Base-by-base conservation (phyloP, 139 green algal species). In the Diplosphaera chodatii region DNA sequence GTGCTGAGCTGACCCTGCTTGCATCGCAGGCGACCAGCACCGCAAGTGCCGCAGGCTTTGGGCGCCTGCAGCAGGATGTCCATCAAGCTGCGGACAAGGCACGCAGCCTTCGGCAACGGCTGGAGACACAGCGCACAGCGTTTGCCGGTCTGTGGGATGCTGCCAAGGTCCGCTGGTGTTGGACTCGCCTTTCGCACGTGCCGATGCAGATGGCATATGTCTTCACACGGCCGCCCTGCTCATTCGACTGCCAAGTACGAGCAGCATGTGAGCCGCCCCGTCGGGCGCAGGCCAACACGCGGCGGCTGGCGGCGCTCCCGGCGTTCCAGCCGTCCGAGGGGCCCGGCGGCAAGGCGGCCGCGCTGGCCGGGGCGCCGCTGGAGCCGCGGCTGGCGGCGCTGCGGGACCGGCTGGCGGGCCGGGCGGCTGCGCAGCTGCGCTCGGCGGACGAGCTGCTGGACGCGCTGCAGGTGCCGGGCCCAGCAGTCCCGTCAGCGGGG, bases 221-320 rank as follows among this genome's bases (percentile, higher is more conserved):
- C n/a, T n/a, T n/a, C n/a, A n/a, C n/a, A n/a, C n/a, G n/a, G n/a
- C n/a, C n/a, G n/a, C n/a, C n/a, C n/a, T n/a, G n/a, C n/a, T n/a
- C n/a, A n/a, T n/a, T n/a, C n/a, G n/a, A n/a, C n/a, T n/a, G n/a
- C n/a, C n/a, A n/a, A n/a, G n/a, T n/a, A n/a, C n/a, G n/a, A n/a
- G n/a, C n/a, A n/a, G n/a, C n/a, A n/a, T n/a, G n/a, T n/a, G n/a
- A n/a, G n/a, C n/a, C n/a, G n/a, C n/a, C n/a, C n/a, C n/a, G n/a
- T n/a, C n/a, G n/a, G n/a, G n/a, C n/a, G 10, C 66, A 78, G 73
- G 73, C 72, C 4, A 66, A 63, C 3, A 40, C 65, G 8, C 73
- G 73, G 55, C 67, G 68, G 40, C 68, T 67, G 28, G 77, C 81
- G 3, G 77, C 77, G 32, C 76, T 82, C 74, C 73, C 77, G 10